These are phyloP conservation scores for Oligophagozyma castellii DNA, from an alignment of 1,139 yeast genomes.

Conservation along the genomic window DNA sequence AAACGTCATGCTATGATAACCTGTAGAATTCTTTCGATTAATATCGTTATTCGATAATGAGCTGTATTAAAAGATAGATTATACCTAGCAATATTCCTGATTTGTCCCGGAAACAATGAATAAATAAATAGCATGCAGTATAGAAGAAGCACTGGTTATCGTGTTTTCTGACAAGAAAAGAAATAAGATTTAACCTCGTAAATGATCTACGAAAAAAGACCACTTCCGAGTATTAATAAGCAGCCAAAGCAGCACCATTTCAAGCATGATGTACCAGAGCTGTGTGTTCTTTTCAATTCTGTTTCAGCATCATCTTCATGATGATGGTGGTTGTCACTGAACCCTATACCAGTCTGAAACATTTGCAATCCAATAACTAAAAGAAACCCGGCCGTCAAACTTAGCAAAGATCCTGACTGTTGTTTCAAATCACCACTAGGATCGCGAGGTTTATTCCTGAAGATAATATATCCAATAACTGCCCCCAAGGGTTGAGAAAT, in stretches of 20 bases:
- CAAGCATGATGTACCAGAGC: constrained; percentile 23
- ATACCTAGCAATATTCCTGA: too few relatives aligned
- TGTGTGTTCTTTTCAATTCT: constrained; percentile 16
- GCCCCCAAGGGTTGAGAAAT: constrained; percentile 88
- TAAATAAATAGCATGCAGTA: too few relatives aligned
- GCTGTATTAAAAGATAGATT: too few relatives aligned
- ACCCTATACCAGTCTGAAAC: constrained; percentile 37
- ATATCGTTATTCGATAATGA: too few relatives aligned
- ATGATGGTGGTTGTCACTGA: constrained; percentile 25
- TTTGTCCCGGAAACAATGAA: too few relatives aligned
- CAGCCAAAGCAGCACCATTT: constrained; percentile 25
- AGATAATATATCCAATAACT: constrained; percentile 46
- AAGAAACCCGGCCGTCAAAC: constrained; percentile 74
- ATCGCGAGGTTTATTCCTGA: constrained; percentile 27
- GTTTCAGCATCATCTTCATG: constrained; percentile 19
- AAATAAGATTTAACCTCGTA: too few relatives aligned
- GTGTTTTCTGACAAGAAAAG: too few relatives aligned
- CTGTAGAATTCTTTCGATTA: too few relatives aligned
- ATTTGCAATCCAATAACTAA: constrained; percentile 71
- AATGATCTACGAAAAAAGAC: constrained; percentile 9
- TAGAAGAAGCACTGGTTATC: too few relatives aligned
- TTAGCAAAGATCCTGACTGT: constrained; percentile 33
- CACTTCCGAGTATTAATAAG: constrained; percentile 18
- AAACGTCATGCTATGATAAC: too few relatives aligned
- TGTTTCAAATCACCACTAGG: constrained; percentile 5